These are phyloP conservation scores for Lichtheimia corymbifera DNA, from an alignment of 371 early-diverging fungal species.

Conservation along the genomic window DNA sequence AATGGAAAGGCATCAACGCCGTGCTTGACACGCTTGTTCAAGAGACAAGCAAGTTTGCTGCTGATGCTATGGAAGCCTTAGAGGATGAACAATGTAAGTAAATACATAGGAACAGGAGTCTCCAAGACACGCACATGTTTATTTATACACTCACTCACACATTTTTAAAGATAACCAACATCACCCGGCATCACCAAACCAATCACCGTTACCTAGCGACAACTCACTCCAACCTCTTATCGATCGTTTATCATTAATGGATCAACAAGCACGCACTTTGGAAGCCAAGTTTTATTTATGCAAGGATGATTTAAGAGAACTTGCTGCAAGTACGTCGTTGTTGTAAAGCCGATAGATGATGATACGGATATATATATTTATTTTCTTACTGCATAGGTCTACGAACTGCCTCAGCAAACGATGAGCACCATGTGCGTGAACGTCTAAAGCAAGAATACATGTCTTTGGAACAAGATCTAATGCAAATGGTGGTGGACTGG, in stretches of 20 bases:
- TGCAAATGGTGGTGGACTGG: constrained; percentile 38
- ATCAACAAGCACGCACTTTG: constrained; percentile 44
- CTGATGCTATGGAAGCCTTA: constrained; percentile 26
- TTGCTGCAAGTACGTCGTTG: constrained; percentile 23
- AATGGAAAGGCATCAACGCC: constrained; percentile 33
- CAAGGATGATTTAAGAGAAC: constrained; percentile 40
- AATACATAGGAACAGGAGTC: constrained; percentile 16
- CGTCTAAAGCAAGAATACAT: constrained; percentile 33
- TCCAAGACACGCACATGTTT: too few species aligned
- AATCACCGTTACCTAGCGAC: constrained; percentile 15
- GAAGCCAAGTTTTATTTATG: constrained; percentile 50
- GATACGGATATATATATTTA: neutral
- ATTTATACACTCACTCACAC: too few species aligned
- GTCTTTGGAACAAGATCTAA: constrained; percentile 35
- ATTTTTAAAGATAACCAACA: constrained; percentile 9
- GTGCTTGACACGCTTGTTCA: constrained; percentile 24
- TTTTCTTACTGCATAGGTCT: neutral
- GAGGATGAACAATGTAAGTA: constrained; percentile 41
- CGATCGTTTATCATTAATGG: constrained; percentile 35
- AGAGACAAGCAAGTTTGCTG: constrained; percentile 27
- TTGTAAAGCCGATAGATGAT: neutral
- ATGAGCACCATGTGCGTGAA: constrained; percentile 12
- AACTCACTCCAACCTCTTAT: constrained; percentile 32
- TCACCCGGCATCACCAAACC: neutral
- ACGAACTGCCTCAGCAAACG: neutral